These are phyloP conservation scores for Apiotrichum sp. DNA, from an alignment of 1,284 basidiomycete genomes.

Conservation along the genomic window DNA sequence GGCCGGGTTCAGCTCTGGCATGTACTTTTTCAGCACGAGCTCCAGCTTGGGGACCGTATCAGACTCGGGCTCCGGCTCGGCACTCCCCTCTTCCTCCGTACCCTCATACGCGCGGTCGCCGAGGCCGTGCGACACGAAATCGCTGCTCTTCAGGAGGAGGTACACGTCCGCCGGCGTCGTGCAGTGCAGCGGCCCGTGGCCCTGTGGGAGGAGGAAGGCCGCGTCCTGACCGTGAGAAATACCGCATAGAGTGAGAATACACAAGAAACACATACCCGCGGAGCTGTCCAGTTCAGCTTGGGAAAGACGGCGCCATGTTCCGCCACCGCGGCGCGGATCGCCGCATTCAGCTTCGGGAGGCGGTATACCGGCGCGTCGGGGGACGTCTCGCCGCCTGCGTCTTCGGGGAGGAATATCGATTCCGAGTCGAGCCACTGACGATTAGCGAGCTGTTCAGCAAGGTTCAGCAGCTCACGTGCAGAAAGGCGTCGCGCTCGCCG, in stretches of 20 bases:
- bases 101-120: conserved; percentile 47
- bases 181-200: conserved; percentile 80
- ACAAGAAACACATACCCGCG: conserved; percentile 56
- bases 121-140: conserved; percentile 80
- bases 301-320: conserved; percentile 78
- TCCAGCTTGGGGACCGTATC: conserved; percentile 52
- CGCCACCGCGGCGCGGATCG: conserved; percentile 62
- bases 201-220: conserved; percentile 71
- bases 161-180: conserved; percentile 84
- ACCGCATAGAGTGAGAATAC: neutral
- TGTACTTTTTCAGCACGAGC: conserved; percentile 89
- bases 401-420: conserved; percentile 53
- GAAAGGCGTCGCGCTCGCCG: conserved; percentile 74
- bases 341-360: conserved; percentile 66
- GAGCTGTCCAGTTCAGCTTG: conserved; percentile 89
- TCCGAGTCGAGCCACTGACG: conserved; percentile 27
- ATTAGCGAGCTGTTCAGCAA: neutral
- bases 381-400: conserved; percentile 29
- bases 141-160: conserved; percentile 84
- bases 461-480: conserved; percentile 53
- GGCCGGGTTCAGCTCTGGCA: conserved; percentile 65
- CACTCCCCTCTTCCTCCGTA: neutral
- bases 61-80: neutral
- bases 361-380: conserved; percentile 41
- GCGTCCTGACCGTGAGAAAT: conserved; percentile 60